phyloP scores from a whole-genome alignment of 371 early-diverging fungal genomes.

The Mucor velutinosus region DNA sequence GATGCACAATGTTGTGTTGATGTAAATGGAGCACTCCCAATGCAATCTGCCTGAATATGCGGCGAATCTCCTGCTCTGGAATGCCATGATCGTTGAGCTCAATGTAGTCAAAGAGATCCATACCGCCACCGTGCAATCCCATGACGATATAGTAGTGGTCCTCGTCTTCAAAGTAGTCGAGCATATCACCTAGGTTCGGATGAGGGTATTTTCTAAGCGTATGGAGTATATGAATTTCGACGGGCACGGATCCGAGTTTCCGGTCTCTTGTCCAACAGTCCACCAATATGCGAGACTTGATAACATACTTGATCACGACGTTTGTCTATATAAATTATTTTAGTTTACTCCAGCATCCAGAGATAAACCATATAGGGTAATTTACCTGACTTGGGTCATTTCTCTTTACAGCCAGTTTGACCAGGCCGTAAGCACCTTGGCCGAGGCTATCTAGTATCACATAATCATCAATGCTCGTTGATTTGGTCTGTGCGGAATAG shows the following conservation, averaged over 20 bases:
- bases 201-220: slow-evolving; percentile 62
- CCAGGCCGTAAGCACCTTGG: slow-evolving; percentile 76
- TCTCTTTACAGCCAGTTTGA: slow-evolving; percentile 59
- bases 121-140: slow-evolving; percentile 62
- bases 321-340: slow-evolving; percentile 39
- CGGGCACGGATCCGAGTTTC: slow-evolving; percentile 65
- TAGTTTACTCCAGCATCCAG: not conserved
- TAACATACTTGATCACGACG: slow-evolving; percentile 78
- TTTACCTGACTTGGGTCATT: slow-evolving; percentile 41
- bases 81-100: slow-evolving; percentile 60
- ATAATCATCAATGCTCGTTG: slow-evolving; percentile 60
- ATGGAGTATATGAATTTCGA: slow-evolving; percentile 72
- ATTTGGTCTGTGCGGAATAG: slow-evolving; percentile 52
- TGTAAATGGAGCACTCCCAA: slow-evolving; percentile 73
- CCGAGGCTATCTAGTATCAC: slow-evolving; percentile 64
- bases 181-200: slow-evolving; percentile 64
- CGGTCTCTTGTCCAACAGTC: slow-evolving; percentile 74
- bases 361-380: not conserved
- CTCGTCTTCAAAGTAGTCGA: slow-evolving; percentile 70
- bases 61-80: slow-evolving; percentile 57
- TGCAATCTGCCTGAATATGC: slow-evolving; percentile 66
- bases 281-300: slow-evolving; percentile 72
- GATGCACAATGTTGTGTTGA: slow-evolving; percentile 71
- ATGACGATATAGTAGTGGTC: slow-evolving; percentile 73
- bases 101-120: slow-evolving; percentile 79